Percentiles rank a stretch among this genome's conserved stretches.
Conservation (phyloP, 139 green algal species). For the Asterochloris sp. region DNA sequence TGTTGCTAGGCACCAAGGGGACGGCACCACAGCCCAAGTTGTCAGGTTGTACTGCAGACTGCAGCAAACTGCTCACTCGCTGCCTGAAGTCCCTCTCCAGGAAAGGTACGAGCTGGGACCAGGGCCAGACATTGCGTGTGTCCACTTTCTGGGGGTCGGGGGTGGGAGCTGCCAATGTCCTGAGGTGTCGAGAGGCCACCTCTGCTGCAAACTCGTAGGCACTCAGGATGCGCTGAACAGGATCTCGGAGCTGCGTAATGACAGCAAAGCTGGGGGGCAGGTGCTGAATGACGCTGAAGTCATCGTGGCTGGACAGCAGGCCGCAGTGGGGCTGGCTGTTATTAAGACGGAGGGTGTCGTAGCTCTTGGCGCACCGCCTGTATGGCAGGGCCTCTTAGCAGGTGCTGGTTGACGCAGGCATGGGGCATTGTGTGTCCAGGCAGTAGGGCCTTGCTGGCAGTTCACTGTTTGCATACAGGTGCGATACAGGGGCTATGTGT, state of each 20-base stretch:
- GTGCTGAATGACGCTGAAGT: slow-evolving; percentile 74
- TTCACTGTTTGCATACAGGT: too few species aligned
- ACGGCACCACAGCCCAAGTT: neutral
- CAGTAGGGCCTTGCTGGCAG: too few species aligned
- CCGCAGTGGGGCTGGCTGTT: slow-evolving; percentile 55
- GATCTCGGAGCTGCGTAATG: slow-evolving; percentile 62
- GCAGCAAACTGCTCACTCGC: slow-evolving; percentile 22
- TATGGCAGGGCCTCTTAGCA: slow-evolving; percentile 33
- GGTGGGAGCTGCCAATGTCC: neutral
- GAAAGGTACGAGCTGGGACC: slow-evolving; percentile 77
- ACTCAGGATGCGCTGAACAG: slow-evolving; percentile 74
- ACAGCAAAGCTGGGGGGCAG: slow-evolving; percentile 38
- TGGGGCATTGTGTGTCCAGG: neutral
- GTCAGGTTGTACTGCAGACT: neutral
- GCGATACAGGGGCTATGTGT: too few species aligned
- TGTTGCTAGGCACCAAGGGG: too few species aligned
- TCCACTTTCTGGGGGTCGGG: slow-evolving; percentile 37
- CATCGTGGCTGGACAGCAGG: slow-evolving; percentile 83
- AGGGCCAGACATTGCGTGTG: slow-evolving; percentile 91
- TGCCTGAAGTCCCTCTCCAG: slow-evolving; percentile 59
- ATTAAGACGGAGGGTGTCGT: slow-evolving; percentile 81
- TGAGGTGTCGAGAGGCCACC: slow-evolving; percentile 35
- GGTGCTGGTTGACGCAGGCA: neutral
- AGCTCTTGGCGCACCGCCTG: slow-evolving; percentile 66
- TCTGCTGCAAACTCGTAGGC: slow-evolving; percentile 89